Conservation (phyloP, 305 asterid species). For the Solanum hybrid region DNA sequence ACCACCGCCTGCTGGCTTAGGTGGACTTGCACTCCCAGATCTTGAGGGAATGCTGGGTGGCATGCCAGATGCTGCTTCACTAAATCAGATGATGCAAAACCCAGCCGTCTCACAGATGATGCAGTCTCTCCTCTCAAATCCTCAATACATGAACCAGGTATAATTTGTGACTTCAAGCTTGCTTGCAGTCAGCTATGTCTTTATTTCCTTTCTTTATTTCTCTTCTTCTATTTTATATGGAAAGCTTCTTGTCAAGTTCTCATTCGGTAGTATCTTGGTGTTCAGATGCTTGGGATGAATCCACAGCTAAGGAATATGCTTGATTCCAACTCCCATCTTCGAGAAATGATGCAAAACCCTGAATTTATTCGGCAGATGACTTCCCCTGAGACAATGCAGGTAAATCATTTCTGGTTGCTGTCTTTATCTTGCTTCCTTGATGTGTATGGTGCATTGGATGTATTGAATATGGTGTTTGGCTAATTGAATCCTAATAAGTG, state of each 20-base stretch:
- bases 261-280: neutral
- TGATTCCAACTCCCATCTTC: slow-evolving; percentile 43
- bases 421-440: neutral
- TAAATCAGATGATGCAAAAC: slow-evolving; percentile 31
- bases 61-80: slow-evolving; percentile 21
- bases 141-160: slow-evolving; percentile 35
- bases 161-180: neutral
- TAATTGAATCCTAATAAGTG: neutral
- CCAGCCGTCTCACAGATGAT: slow-evolving; percentile 31
- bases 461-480: neutral
- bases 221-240: neutral
- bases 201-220: neutral
- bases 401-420: slow-evolving; percentile 10
- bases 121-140: slow-evolving; percentile 30
- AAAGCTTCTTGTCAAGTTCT: neutral
- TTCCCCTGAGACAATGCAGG: slow-evolving; percentile 52
- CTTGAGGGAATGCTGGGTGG: slow-evolving; percentile 23
- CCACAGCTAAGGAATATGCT: slow-evolving; percentile 35
- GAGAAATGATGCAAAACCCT: slow-evolving; percentile 55
- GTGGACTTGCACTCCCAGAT: slow-evolving; percentile 34
- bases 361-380: slow-evolving; percentile 39
- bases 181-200: neutral
- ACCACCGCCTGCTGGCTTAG: slow-evolving; percentile 25
- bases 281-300: slow-evolving; percentile 34
- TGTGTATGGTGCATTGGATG: neutral